These are phyloP conservation scores for Pestalotiopsis sp. DNA, from an alignment of 2,329 filamentous ascomycete species.

Conservation along the genomic window DNA sequence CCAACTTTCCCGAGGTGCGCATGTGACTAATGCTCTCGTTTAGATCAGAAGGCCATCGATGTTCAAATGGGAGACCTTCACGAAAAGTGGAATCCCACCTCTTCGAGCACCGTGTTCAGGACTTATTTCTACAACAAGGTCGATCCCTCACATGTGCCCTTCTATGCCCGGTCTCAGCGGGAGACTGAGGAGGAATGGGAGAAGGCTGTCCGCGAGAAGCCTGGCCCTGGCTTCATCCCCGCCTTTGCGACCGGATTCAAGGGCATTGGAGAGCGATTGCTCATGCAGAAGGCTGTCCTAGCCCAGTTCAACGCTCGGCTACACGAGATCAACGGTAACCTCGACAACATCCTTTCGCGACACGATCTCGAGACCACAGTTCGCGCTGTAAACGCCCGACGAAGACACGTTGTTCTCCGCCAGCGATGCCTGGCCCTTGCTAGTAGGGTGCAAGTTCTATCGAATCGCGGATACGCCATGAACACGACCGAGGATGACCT, in stretches of 20 bases:
- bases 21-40: conserved; percentile 13
- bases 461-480: conserved; percentile 80
- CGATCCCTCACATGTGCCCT: conserved; percentile 72
- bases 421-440: conserved; percentile 75
- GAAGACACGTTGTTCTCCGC: conserved; percentile 73
- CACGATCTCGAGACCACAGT: conserved; percentile 79
- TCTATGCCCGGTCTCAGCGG: conserved; percentile 69
- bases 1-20: no score
- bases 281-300: conserved; percentile 71
- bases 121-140: conserved; percentile 89
- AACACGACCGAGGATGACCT: conserved; percentile 80
- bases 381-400: conserved; percentile 70
- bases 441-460: conserved; percentile 77
- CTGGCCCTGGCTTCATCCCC: conserved; percentile 74
- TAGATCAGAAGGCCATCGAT: conserved; percentile 71
- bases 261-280: conserved; percentile 71
- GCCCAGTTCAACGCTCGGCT: conserved; percentile 71
- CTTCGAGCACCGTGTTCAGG: conserved; percentile 73
- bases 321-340: conserved; percentile 77
- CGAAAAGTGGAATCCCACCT: conserved; percentile 73
- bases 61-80: conserved; percentile 74
- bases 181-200: conserved; percentile 84
- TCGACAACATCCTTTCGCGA: conserved; percentile 72
- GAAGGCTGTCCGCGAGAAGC: conserved; percentile 79
- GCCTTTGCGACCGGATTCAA: conserved; percentile 75